Evolutionary conservation across 2,329 filamentous ascomycete species (phyloP).

Genomic region (Fragosphaeria purpurea): DNA sequence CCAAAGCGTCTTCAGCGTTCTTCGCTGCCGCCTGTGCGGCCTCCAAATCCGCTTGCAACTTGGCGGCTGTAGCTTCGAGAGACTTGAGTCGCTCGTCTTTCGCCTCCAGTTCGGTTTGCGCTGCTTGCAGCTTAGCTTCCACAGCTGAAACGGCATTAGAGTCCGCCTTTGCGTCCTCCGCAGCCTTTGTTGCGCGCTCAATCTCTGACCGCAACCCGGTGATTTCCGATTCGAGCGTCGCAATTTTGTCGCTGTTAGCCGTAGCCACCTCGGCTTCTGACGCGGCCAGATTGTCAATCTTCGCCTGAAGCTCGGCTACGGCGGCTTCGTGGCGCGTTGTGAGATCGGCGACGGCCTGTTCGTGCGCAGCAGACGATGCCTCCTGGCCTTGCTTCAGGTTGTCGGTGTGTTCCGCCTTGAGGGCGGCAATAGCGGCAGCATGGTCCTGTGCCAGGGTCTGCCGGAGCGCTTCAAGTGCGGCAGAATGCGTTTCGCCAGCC

Average conservation of each 20-base stretch:
- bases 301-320: conserved; percentile 40
- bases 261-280: conserved; percentile 36
- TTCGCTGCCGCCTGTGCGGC: conserved; percentile 31
- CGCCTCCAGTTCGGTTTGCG: conserved; percentile 36
- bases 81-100: conserved; percentile 29
- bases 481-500: conserved; percentile 36
- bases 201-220: conserved; percentile 39
- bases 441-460: conserved; percentile 41
- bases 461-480: conserved; percentile 41
- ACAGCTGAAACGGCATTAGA: conserved; percentile 28
- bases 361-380: conserved; percentile 33
- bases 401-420: conserved; percentile 44
- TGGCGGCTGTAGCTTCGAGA: conserved; percentile 35
- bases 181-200: conserved; percentile 36
- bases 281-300: conserved; percentile 42
- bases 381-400: conserved; percentile 38
- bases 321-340: conserved; percentile 39
- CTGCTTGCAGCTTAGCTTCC: conserved; percentile 35
- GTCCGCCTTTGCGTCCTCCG: conserved; percentile 28
- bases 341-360: conserved; percentile 39
- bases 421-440: conserved; percentile 33
- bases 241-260: conserved; percentile 35
- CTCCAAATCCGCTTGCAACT: conserved; percentile 9
- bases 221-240: conserved; percentile 42
- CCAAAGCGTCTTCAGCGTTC: conserved; percentile 36